Evolutionary conservation across 2,329 filamentous ascomycete genomes (phyloP).

Genomic region (Chaetomiaceae sp.): DNA sequence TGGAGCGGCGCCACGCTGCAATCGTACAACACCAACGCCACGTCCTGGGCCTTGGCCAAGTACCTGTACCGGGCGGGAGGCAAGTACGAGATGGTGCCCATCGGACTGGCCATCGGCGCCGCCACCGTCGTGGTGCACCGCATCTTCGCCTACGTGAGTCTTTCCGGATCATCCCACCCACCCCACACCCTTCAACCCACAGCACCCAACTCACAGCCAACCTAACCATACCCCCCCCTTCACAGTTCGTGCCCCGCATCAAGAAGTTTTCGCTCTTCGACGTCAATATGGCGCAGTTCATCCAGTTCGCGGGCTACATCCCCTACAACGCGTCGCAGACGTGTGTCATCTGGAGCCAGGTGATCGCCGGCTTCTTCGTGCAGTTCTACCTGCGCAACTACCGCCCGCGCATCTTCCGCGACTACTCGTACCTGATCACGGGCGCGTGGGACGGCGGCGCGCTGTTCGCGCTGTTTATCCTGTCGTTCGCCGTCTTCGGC

Average conservation of each 20-base stretch:
- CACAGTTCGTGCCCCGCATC: slow-evolving; percentile 42
- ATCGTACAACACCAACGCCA: slow-evolving; percentile 41
- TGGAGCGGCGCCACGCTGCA: slow-evolving; percentile 51
- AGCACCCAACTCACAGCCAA: no score
- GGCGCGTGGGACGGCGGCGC: slow-evolving; percentile 49
- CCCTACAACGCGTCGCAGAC: slow-evolving; percentile 51
- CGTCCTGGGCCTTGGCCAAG: slow-evolving; percentile 45
- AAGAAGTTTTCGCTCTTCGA: slow-evolving; percentile 35
- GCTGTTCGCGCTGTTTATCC: slow-evolving; percentile 43
- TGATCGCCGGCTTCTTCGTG: slow-evolving; percentile 39
- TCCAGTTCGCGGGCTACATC: slow-evolving; percentile 49
- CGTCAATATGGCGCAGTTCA: slow-evolving; percentile 48
- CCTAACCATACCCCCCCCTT: background rate
- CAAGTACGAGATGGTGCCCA: slow-evolving; percentile 42
- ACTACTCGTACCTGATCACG: slow-evolving; percentile 48
- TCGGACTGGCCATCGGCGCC: slow-evolving; percentile 44
- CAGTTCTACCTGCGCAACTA: slow-evolving; percentile 50
- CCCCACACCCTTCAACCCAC: slow-evolving; percentile 1
- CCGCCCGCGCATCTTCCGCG: slow-evolving; percentile 44
- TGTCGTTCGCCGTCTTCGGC: slow-evolving; percentile 52
- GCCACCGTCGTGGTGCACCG: slow-evolving; percentile 40
- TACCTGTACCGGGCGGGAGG: slow-evolving; percentile 45
- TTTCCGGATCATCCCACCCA: background rate
- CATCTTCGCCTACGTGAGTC: slow-evolving; percentile 35
- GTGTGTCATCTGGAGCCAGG: slow-evolving; percentile 44